A percentile compares a stretch with the other conserved stretches of the same genome.
phyloP scores from a whole-genome alignment of 169 alveolate genomes.

The Cyclospora cayetanensis region DNA sequence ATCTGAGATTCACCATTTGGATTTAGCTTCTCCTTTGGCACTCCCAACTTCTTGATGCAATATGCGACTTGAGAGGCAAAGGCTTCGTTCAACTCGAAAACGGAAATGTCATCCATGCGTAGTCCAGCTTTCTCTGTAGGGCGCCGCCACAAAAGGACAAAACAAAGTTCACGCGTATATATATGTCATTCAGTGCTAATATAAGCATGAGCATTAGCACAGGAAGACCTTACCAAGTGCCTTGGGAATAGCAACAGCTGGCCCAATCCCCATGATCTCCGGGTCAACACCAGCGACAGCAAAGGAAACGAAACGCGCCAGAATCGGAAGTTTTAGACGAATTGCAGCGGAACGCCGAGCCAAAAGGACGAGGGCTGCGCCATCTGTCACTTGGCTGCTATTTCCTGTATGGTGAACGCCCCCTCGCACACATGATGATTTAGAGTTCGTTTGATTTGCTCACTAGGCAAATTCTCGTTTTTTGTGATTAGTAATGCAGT shows the following conservation, averaged over 20 bases:
- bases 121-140: constrained; percentile 81
- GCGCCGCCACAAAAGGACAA: too few relatives aligned
- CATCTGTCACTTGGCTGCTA: constrained; percentile 93
- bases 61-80: constrained; percentile 93
- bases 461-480: neutral
- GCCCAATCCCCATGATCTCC: constrained; percentile 95
- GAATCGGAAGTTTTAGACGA: constrained; percentile 83
- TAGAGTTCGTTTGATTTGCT: too few relatives aligned
- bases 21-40: constrained; percentile 90
- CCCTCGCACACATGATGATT: neutral
- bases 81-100: constrained; percentile 95
- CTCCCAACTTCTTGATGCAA: constrained; percentile 81
- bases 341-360: constrained; percentile 87
- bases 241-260: constrained; percentile 93
- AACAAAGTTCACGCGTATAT: too few relatives aligned
- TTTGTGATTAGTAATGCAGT: neutral
- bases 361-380: constrained; percentile 92
- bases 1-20: constrained; percentile 82
- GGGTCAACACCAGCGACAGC: constrained; percentile 94
- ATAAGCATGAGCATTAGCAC: neutral
- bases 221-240: constrained; percentile 78
- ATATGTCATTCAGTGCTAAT: too few relatives aligned
- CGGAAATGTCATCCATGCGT: constrained; percentile 87
- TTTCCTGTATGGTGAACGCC: constrained; percentile 73
- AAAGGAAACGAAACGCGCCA: constrained; percentile 86